Evolutionary conservation across 2,329 filamentous ascomycete genomes (phyloP).

Genomic region (Penicillium aurantiogriseum): DNA sequence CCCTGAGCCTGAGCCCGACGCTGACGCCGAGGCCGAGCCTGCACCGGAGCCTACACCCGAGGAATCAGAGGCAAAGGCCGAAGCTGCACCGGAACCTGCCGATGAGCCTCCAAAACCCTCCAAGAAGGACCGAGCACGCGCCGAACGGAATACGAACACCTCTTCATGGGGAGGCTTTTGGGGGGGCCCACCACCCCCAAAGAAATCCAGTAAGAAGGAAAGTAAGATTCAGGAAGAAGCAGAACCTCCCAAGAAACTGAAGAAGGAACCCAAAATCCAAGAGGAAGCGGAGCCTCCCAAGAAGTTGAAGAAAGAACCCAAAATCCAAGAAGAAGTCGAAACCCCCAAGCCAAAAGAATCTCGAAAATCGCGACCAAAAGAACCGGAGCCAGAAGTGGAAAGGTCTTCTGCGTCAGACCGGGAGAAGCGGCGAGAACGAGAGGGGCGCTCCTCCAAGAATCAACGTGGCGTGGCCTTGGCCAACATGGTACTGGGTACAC

Average conservation of each 20-base stretch:
- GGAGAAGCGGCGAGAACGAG: slow-evolving; percentile 51
- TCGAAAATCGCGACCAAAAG: slow-evolving; percentile 57
- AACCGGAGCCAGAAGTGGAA: slow-evolving; percentile 56
- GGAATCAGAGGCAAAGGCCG: too few species aligned
- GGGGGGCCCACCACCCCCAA: slow-evolving; percentile 54
- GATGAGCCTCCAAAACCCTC: slow-evolving; percentile 51
- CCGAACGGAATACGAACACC: slow-evolving; percentile 66
- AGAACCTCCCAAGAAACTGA: slow-evolving; percentile 48
- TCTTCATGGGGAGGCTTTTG: slow-evolving; percentile 79
- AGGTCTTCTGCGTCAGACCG: slow-evolving; percentile 75
- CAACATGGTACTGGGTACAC: slow-evolving; percentile 65
- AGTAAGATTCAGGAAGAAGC: slow-evolving; percentile 34
- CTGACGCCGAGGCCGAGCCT: not conserved
- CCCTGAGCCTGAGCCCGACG: slow-evolving; percentile 4
- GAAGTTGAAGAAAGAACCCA: slow-evolving; percentile 51
- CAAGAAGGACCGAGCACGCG: slow-evolving; percentile 74
- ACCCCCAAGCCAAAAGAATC: slow-evolving; percentile 32
- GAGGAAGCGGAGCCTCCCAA: slow-evolving; percentile 42
- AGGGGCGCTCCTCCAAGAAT: slow-evolving; percentile 53
- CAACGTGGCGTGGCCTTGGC: slow-evolving; percentile 59
- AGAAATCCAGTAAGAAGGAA: slow-evolving; percentile 53
- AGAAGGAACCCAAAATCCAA: slow-evolving; percentile 40
- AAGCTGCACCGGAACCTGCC: slow-evolving; percentile 49
- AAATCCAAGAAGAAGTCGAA: slow-evolving; percentile 35
- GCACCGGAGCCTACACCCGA: slow-evolving; percentile 3